phyloP scores from a whole-genome alignment of 306 rosid species.

The Mucuna pruriens region DNA sequence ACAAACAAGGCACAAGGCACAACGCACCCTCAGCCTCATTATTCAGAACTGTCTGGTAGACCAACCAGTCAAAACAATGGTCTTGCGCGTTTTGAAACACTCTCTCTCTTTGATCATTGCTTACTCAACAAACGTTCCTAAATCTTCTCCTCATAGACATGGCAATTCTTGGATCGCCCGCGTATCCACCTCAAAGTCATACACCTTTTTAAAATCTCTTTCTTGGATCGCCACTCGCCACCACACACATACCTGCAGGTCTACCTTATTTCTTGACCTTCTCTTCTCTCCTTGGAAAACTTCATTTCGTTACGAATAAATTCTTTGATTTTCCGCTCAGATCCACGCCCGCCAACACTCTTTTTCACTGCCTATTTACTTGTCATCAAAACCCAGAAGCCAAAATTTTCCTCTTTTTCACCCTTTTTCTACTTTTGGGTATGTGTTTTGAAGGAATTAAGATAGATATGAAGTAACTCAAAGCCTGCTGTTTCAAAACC shows the following conservation, averaged over 20 bases:
- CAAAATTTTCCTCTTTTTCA: constrained; percentile 18
- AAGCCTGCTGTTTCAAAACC: constrained; percentile 21
- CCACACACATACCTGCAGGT: constrained; percentile 27
- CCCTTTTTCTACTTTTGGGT: constrained; percentile 22
- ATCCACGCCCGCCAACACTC: background rate
- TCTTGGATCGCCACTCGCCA: too few relatives aligned
- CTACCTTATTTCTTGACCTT: constrained; percentile 37
- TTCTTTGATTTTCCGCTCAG: constrained; percentile 47
- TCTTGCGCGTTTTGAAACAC: background rate
- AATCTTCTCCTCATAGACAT: constrained; percentile 34
- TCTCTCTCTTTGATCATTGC: background rate
- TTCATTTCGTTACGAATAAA: background rate
- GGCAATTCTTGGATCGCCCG: constrained; percentile 46
- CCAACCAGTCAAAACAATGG: constrained; percentile 72
- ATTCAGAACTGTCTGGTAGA: constrained; percentile 63
- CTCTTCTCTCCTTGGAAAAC: background rate
- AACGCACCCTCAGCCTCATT: background rate
- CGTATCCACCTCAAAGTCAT: constrained; percentile 80
- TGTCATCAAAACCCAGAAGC: constrained; percentile 35
- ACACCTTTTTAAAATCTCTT: constrained; percentile 30
- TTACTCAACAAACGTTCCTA: constrained; percentile 56
- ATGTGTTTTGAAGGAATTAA: background rate
- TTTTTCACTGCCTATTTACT: constrained; percentile 23
- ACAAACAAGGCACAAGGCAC: too few relatives aligned
- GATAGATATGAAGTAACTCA: constrained; percentile 19